Evolutionary conservation across 2,329 filamentous ascomycete species (phyloP).

Genomic region (Lasiodiplodia gonubiensis): DNA sequence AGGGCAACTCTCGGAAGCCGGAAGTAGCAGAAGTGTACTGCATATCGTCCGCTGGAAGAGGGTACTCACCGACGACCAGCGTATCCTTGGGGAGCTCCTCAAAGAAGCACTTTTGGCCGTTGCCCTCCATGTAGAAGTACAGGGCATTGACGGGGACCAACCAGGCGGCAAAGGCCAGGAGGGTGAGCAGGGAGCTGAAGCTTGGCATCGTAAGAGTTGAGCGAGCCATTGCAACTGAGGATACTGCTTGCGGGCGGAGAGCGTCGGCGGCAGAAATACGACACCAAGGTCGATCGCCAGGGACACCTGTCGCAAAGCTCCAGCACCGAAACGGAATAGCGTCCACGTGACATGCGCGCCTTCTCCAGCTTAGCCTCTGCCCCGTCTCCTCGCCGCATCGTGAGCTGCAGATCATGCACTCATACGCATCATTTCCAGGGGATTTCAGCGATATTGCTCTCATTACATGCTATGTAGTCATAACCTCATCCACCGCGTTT

Average conservation of each 20-base stretch:
- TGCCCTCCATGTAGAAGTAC: constrained; percentile 94
- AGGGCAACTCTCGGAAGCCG: neutral
- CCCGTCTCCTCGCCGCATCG: too few species aligned
- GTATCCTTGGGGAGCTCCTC: constrained; percentile 98
- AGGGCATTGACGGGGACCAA: constrained; percentile 75
- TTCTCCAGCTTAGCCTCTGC: neutral
- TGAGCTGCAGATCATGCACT: too few species aligned
- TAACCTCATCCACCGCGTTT: too few species aligned
- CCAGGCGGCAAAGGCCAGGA: constrained; percentile 68
- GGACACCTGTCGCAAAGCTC: constrained; percentile 28
- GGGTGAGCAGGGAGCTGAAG: constrained; percentile 52
- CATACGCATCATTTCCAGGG: too few species aligned
- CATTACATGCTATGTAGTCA: too few species aligned
- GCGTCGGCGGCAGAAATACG: constrained; percentile 14
- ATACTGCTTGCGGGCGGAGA: constrained; percentile 13
- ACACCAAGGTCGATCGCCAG: constrained; percentile 26
- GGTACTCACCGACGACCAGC: constrained; percentile 76
- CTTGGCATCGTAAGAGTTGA: constrained; percentile 22
- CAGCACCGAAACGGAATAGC: constrained; percentile 23
- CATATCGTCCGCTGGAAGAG: neutral
- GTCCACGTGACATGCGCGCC: constrained; percentile 8
- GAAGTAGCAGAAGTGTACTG: neutral
- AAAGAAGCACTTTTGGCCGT: constrained; percentile 91
- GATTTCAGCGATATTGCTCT: too few species aligned
- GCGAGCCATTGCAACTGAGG: constrained; percentile 27